Base-by-base conservation (phyloP, 2,329 filamentous ascomycete species). In the Paraphoma chrysanthemicola region DNA sequence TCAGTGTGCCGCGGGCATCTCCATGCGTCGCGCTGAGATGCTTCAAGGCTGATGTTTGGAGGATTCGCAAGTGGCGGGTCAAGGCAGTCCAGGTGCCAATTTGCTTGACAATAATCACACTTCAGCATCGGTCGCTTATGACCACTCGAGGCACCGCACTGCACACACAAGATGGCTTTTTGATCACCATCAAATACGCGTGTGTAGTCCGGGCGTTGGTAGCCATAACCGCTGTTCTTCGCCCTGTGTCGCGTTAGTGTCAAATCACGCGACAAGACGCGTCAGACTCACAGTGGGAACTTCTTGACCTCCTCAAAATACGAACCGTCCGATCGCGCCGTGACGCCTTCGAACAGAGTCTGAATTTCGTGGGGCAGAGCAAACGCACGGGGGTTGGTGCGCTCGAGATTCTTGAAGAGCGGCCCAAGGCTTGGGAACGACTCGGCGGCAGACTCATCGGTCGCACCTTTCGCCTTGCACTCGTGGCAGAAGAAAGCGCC, bases 41-140 rank as follows among this genome's bases (percentile, higher is more conserved):
- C 81, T 48, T 83, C 72, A 45, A 70, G 64, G 57, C 67, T 69
- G 54, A 77, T 72, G 51, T 88, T 84, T 10, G 93, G 93, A 39
- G 92, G 90, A 53, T 90, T 87, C 33, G 93, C 88, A 70, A 93
- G 80, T 33, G 94, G 93, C 29, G 92, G 91, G 71, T 96, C 89
- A 14, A 96, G 81, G 77, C 95, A 99, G 77, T 98, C 94, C 49
- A 97, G 82, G 79, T 99, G 95, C 90, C 93, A 99, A 71, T 89
- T 85, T 33, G 92, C 84, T 11, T 86, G 83, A 77, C 94, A 99
- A 69, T 85, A 86, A 76, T 93, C 93, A 80, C 94, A 99, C 44
- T 90, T 88, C 64, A 97, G 90, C 67, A 98, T 93, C 64, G 89
- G 86, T 39, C 90, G 87, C 66, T 84, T 84, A 60, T 80, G 79